Evolutionary conservation across 176 grass and related monocot genomes (phyloP).

Genomic region (Triticum monococcum): DNA sequence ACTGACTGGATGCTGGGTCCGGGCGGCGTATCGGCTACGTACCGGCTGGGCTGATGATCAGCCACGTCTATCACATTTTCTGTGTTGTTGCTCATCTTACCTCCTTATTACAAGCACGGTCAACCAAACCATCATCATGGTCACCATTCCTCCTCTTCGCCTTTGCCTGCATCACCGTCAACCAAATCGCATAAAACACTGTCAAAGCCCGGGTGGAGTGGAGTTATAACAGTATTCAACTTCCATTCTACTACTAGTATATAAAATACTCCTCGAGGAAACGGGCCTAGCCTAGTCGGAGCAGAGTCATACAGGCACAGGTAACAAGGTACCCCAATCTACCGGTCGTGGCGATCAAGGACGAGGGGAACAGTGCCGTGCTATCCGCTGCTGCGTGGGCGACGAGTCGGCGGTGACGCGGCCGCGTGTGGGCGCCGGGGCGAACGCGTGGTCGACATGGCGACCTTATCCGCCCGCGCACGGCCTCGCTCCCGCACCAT

Average conservation of each 20-base stretch:
- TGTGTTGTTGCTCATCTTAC: not conserved
- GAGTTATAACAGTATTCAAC: too few species aligned
- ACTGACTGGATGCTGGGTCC: too few species aligned
- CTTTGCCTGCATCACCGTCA: not conserved
- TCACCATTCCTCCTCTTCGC: too few species aligned
- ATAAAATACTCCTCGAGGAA: not conserved
- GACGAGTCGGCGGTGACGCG: slow-evolving; percentile 15
- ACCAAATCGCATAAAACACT: not conserved
- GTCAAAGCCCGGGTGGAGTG: too few species aligned
- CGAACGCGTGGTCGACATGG: not conserved
- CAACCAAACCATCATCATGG: too few species aligned
- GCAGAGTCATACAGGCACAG: not conserved
- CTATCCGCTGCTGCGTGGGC: slow-evolving; percentile 1
- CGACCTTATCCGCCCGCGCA: not conserved
- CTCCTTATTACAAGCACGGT: not conserved
- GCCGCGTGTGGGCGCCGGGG: not conserved
- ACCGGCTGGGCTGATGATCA: not conserved
- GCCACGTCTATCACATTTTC: not conserved
- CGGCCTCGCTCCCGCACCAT: not conserved
- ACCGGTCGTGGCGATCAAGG: too few species aligned
- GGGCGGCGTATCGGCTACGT: too few species aligned
- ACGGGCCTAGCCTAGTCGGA: not conserved
- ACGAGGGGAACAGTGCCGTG: not conserved
- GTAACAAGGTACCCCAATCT: too few species aligned
- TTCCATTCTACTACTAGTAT: not conserved